Base-by-base conservation (phyloP, 108 stramenopile species). In the Chaetoceros tenuissimus region DNA sequence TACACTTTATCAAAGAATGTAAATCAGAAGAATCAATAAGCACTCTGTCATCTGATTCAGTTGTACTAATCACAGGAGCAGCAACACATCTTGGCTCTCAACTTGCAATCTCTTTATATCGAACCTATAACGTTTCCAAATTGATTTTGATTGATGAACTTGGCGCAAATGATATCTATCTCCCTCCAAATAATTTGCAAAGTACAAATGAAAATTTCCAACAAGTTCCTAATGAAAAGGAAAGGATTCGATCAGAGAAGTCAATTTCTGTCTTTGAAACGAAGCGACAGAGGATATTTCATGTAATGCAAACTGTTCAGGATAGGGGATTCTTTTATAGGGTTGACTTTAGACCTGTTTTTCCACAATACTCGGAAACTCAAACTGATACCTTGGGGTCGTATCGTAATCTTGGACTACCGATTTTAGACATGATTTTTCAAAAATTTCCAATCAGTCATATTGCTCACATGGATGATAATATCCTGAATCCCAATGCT, bases 1-100 rank as follows among this genome's bases (percentile, higher is more conserved):
- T n/a, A n/a, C n/a, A n/a, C n/a, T n/a, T n/a, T n/a, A n/a, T n/a
- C n/a, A n/a, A n/a, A n/a, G n/a, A n/a, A n/a, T n/a, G n/a, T n/a
- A n/a, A n/a, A n/a, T n/a, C n/a, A n/a, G n/a, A n/a, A n/a, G n/a
- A n/a, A 10, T 40, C 13, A 40, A 40, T 40, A 10, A 5, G 13
- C 13, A 13, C 44, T 0, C 55, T 71, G 22, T 46, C 55, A 28
- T 29, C 48, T 25, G 44, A 70, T 25, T 84, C 82, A 7, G 89
- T 91, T 21, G 78, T 92, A 1, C 57, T 92, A 34, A 80, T 92
- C 58, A 85, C 81, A 8, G 90, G 90, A 3, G 86, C 84, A 22
- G 90, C 86, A 18, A 84, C 86, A 48, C 87, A 85, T 64, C 46
- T 92, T 54, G 90, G 90, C 28, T 79, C 77, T 20, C 82, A 87